A percentile compares a stretch with the other conserved stretches of the same genome.
Evolutionary conservation across 305 asterid species (phyloP).

Genomic region (Plantago lanceolata): DNA sequence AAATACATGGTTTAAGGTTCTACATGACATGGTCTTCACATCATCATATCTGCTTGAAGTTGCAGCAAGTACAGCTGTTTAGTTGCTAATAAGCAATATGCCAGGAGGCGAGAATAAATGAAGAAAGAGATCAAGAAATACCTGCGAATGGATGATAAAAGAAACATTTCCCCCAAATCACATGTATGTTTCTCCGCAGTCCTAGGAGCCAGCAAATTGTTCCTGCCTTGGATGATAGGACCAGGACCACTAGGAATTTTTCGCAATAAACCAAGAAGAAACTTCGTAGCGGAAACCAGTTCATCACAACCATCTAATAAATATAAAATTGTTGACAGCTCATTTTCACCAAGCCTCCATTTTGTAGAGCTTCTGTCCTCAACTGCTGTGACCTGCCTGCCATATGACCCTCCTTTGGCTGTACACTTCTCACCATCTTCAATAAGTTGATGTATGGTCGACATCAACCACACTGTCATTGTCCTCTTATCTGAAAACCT

Average conservation of each 20-base stretch:
- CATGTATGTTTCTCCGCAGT: slow-evolving; percentile 53
- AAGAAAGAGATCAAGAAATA: slow-evolving; percentile 32
- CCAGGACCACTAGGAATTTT: slow-evolving; percentile 59
- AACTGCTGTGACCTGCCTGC: slow-evolving; percentile 51
- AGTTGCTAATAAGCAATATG: too few relatives aligned
- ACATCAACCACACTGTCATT: slow-evolving; percentile 62
- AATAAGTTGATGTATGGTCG: slow-evolving; percentile 60
- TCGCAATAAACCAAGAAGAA: slow-evolving; percentile 87
- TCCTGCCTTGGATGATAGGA: slow-evolving; percentile 59
- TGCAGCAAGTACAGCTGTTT: too few relatives aligned
- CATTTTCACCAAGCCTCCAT: slow-evolving; percentile 97
- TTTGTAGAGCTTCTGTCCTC: slow-evolving; percentile 55
- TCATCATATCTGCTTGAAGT: too few relatives aligned
- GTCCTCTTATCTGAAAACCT: slow-evolving; percentile 67
- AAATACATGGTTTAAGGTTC: too few relatives aligned
- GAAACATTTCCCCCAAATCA: slow-evolving; percentile 80
- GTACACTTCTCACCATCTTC: slow-evolving; percentile 73
- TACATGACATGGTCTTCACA: too few relatives aligned
- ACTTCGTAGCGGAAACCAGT: slow-evolving; percentile 61
- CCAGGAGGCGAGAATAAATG: not conserved
- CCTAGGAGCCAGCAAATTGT: slow-evolving; percentile 54
- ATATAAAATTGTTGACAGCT: slow-evolving; percentile 63
- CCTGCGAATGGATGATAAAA: slow-evolving; percentile 80
- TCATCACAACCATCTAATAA: slow-evolving; percentile 83
- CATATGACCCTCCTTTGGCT: slow-evolving; percentile 60